These are phyloP conservation scores for Sanguinoderma infundibulare DNA, from an alignment of 1,284 basidiomycete species.

Conservation along the genomic window DNA sequence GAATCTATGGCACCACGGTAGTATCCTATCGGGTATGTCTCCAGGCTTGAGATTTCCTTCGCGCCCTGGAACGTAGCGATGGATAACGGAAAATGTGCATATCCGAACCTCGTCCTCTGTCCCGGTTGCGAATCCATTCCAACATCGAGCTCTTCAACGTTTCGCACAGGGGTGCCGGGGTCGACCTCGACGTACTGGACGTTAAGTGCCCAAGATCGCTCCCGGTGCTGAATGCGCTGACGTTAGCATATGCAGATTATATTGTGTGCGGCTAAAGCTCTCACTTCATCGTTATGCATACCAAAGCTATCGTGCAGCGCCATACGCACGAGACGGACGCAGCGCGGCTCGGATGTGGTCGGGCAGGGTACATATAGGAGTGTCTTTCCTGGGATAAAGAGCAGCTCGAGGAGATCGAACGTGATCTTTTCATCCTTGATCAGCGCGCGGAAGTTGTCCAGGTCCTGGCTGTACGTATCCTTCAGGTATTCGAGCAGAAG, in stretches of 20 bases:
- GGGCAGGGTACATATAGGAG: slow-evolving; percentile 55
- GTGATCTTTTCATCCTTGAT: slow-evolving; percentile 58
- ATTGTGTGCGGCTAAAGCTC: slow-evolving; percentile 24
- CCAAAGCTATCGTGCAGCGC: slow-evolving; percentile 38
- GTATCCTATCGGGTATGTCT: slow-evolving; percentile 56
- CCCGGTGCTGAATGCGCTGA: slow-evolving; percentile 22
- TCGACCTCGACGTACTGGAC: slow-evolving; percentile 38
- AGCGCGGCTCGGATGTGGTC: slow-evolving; percentile 54
- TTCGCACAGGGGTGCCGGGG: slow-evolving; percentile 29
- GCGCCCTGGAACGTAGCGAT: slow-evolving; percentile 48
- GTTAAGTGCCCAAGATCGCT: slow-evolving; percentile 31
- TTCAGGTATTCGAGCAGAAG: slow-evolving; percentile 52
- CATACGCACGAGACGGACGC: slow-evolving; percentile 49
- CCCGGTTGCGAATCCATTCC: slow-evolving; percentile 40
- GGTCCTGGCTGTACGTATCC: slow-evolving; percentile 46
- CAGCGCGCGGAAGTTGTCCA: slow-evolving; percentile 50
- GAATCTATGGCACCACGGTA: slow-evolving; percentile 46
- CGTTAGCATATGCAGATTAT: slow-evolving; percentile 31
- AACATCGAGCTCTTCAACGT: slow-evolving; percentile 38
- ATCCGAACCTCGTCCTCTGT: slow-evolving; percentile 39
- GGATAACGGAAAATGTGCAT: slow-evolving; percentile 47
- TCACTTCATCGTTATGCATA: slow-evolving; percentile 22
- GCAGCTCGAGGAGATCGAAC: slow-evolving; percentile 59
- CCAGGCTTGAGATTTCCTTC: slow-evolving; percentile 50
- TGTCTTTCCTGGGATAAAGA: slow-evolving; percentile 55